phyloP scores from a whole-genome alignment of 495 filamentous ascomycete genomes.

The Echria macrotheca region DNA sequence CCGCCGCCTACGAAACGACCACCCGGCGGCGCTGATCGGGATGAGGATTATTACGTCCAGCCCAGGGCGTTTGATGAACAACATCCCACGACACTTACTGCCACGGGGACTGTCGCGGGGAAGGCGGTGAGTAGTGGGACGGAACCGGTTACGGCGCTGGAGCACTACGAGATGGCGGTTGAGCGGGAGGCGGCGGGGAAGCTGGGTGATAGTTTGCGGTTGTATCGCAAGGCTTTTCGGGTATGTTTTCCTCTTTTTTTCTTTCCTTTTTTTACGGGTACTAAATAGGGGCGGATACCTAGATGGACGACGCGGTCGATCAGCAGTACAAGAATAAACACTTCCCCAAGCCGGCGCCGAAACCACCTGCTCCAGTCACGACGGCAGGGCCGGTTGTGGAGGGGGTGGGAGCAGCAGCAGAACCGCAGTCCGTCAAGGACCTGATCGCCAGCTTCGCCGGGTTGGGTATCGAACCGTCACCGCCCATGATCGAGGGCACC shows the following conservation, averaged over 20 bases:
- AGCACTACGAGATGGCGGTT: conserved; percentile 89
- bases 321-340: conserved; percentile 84
- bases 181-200: conserved; percentile 80
- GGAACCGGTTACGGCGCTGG: conserved; percentile 73
- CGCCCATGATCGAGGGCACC: conserved; percentile 56
- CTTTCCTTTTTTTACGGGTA: background rate
- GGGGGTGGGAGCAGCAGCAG: background rate
- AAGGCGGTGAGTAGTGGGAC: too few relatives aligned
- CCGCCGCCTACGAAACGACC: conserved; percentile 13
- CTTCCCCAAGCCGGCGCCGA: conserved; percentile 57
- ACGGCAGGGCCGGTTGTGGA: background rate
- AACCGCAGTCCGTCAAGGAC: conserved; percentile 49
- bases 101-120: too few relatives aligned
- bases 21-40: conserved; percentile 11
- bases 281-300: background rate
- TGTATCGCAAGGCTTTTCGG: conserved; percentile 86
- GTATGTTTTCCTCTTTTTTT: conserved; percentile 37
- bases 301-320: conserved; percentile 82
- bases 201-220: conserved; percentile 80
- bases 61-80: conserved; percentile 34
- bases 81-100: too few relatives aligned
- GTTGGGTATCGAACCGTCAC: conserved; percentile 53
- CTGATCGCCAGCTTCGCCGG: conserved; percentile 71
- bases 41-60: conserved; percentile 38
- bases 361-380: conserved; percentile 22